Conservation (phyloP, 2,329 filamentous ascomycete genomes). For the Clonostachys rosea region DNA sequence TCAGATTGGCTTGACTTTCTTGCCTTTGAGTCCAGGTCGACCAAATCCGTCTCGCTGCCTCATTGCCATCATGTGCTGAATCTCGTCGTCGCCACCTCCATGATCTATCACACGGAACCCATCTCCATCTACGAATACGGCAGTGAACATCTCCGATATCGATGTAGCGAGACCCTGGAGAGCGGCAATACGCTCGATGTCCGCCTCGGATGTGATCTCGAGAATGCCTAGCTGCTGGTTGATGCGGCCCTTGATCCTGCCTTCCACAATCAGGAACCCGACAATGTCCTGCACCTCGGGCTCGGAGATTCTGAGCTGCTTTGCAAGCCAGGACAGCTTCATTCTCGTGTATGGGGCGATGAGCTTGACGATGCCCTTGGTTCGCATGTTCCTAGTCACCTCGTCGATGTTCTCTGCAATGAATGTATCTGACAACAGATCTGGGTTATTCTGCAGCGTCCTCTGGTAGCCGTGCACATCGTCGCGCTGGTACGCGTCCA, state of each 20-base stretch:
- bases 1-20: background rate
- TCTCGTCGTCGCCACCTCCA: conserved; percentile 13
- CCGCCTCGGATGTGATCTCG: conserved; percentile 69
- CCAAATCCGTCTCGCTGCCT: background rate
- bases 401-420: conserved; percentile 99
- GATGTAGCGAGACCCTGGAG: conserved; percentile 69
- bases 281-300: conserved; percentile 91
- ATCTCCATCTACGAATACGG: conserved; percentile 74
- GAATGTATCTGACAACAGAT: conserved; percentile 87
- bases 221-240: conserved; percentile 84
- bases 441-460: conserved; percentile 81
- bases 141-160: conserved; percentile 63
- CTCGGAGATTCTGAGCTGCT: conserved; percentile 79
- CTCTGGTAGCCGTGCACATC: conserved; percentile 90
- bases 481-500: conserved; percentile 93
- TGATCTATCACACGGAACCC: conserved; percentile 43
- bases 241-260: conserved; percentile 81
- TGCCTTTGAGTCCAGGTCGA: background rate
- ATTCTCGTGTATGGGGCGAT: conserved; percentile 95
- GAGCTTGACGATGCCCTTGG: conserved; percentile 88
- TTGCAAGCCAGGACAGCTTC: conserved; percentile 81
- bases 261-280: conserved; percentile 89
- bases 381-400: conserved; percentile 96
- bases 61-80: background rate
- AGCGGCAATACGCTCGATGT: conserved; percentile 69